Percentiles rank a stretch among this genome's conserved stretches.
Evolutionary conservation across 805 yeast species (phyloP).

Genomic region (Wickerhamomyces chaumierensis): DNA sequence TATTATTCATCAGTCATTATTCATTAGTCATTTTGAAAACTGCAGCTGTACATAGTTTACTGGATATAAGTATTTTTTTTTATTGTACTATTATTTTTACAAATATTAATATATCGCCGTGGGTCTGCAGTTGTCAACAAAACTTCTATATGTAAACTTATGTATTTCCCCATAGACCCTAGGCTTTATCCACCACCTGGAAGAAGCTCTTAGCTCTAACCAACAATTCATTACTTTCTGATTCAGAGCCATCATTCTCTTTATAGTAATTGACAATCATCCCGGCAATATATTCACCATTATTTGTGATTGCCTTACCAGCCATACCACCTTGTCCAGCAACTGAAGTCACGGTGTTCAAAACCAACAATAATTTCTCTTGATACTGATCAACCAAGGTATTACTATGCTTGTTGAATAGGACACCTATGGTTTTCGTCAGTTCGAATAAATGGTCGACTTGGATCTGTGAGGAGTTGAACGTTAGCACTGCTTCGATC

Average conservation of each 20-base stretch:
- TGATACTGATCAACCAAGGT: conserved; percentile 5
- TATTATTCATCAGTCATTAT: no score
- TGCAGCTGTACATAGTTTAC: no score
- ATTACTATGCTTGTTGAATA: conserved; percentile 10
- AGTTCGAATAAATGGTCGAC: conserved; percentile 14
- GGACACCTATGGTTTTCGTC: conserved; percentile 17
- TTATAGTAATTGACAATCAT: not conserved
- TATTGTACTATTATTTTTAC: no score
- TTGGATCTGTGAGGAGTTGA: conserved; percentile 6
- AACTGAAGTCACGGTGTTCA: conserved; percentile 5
- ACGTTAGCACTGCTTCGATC: conserved; percentile 8
- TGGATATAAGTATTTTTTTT: no score
- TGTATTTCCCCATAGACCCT: no score
- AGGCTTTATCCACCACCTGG: no score
- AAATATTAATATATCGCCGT: no score
- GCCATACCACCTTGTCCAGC: not conserved
- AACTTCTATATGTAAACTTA: no score
- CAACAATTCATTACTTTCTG: not conserved
- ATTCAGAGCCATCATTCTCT: not conserved
- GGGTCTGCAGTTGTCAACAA: no score
- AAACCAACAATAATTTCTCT: conserved; percentile 4
- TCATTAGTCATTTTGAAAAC: no score
- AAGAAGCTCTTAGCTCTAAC: not conserved
- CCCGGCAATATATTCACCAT: conserved; percentile 4
- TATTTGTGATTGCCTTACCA: conserved; percentile 2